Evolutionary conservation across 257 asterid species (phyloP), one percentile per base, ranked within the genome.

Genomic region (Solanum pimpinellifolium): DNA sequence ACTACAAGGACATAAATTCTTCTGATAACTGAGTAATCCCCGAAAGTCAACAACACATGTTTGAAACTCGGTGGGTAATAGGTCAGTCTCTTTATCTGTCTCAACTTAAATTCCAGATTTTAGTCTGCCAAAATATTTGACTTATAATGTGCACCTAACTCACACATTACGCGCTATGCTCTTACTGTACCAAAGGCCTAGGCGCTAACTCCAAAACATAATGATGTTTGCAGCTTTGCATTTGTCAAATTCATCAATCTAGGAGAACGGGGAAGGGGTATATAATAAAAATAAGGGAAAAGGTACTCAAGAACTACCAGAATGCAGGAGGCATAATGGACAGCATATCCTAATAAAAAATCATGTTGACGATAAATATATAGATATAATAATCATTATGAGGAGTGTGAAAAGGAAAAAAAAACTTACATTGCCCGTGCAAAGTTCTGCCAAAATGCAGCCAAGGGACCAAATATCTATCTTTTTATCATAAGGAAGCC

Each of bases 401-500:
- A 13, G 10, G 12, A 62, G 62, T 86, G 65, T 18, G 37, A 41
- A 18, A n/a, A 20, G 80, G 0, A 72, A 72, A 25, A 25, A 20
- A 49, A 66, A 89, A 89, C 95, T 91, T 90, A 94, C 96, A 90
- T 93, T 94, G 93, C 98, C 98, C 23, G 95, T 90, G 90, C 98
- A 94, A 91, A 94, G 98, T 92, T 94, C 98, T 65, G 98, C 95
- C 94, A 94, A 90, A 88, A 94, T 94, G 93, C 98, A 94, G 47
- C 98, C 98, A 81, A 94, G 96, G 1, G 98, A 94, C 98, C 98
- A 94, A 76, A 94, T 84, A 87, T 94, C 98, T 41, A 94, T 94
- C 89, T 93, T 94, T 87, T 94, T 93, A 90, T 90, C 93, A 89
- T 94, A 94, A 2, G 96, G 92, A 90, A 93, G 93, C 74, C 95